A percentile compares a stretch with the other conserved stretches of the same genome.
Evolutionary conservation across 2,329 filamentous ascomycete genomes (phyloP).

Genomic region (Penicillium freii): DNA sequence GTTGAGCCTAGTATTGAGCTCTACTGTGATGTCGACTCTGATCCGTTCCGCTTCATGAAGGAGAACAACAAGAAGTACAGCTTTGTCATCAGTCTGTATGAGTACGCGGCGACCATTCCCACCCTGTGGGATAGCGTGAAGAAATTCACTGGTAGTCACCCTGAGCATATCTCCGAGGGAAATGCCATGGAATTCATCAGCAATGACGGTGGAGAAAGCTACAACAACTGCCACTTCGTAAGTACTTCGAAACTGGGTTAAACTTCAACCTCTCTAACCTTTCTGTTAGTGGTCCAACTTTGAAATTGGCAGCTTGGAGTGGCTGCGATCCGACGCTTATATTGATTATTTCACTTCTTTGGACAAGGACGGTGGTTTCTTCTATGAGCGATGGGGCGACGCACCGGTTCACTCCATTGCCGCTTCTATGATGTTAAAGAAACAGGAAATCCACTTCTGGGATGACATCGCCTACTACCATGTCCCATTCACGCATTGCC

Average conservation of each 20-base stretch:
- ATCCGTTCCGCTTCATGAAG: constrained; percentile 94
- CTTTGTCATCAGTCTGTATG: constrained; percentile 91
- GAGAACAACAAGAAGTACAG: constrained; percentile 98
- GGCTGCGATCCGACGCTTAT: constrained; percentile 87
- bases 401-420: constrained; percentile 98
- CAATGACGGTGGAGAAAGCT: constrained; percentile 84
- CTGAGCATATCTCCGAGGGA: constrained; percentile 77
- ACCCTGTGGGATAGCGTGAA: constrained; percentile 94
- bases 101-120: constrained; percentile 94
- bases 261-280: constrained; percentile 13
- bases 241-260: constrained; percentile 37
- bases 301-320: constrained; percentile 89
- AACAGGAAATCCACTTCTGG: constrained; percentile 97
- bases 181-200: constrained; percentile 92
- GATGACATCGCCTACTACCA: constrained; percentile 99
- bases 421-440: constrained; percentile 79
- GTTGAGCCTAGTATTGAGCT: constrained; percentile 97
- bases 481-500: constrained; percentile 96
- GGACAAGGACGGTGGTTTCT: constrained; percentile 91
- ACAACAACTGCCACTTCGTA: constrained; percentile 98
- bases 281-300: constrained; percentile 89
- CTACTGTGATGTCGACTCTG: constrained; percentile 92
- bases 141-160: constrained; percentile 87
- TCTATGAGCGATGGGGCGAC: constrained; percentile 98
- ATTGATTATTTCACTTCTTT: constrained; percentile 85